A percentile compares a stretch with the other conserved stretches of the same genome.
These are phyloP conservation scores for Calvatia gigantea DNA, from an alignment of 768 basidiomycete genomes.

Conservation along the genomic window DNA sequence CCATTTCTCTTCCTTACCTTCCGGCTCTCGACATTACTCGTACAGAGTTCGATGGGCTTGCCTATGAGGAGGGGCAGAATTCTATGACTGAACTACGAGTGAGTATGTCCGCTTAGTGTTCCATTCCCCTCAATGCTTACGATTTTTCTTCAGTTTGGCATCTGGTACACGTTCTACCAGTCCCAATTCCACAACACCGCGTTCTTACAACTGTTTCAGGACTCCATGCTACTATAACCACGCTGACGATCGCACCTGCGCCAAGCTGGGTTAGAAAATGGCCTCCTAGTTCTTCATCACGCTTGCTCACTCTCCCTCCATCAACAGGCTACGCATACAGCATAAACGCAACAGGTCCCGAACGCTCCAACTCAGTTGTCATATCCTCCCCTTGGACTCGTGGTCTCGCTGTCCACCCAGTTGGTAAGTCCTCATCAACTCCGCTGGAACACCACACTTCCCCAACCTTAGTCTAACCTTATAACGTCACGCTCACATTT, in stretches of 20 bases:
- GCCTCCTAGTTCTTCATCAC: neutral
- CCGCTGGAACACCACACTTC: neutral
- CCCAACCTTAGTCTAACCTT: neutral
- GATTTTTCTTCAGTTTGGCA: conserved; percentile 49
- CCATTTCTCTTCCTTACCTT: conserved; percentile 70
- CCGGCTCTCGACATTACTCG: conserved; percentile 66
- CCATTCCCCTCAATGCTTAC: neutral
- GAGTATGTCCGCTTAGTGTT: conserved; percentile 26
- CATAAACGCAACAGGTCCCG: conserved; percentile 33
- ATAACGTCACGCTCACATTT: neutral
- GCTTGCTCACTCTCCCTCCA: neutral
- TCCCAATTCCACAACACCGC: neutral
- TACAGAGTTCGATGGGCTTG: conserved; percentile 40
- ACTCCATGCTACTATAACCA: conserved; percentile 52
- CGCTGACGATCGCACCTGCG: conserved; percentile 46
- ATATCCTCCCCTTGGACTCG: conserved; percentile 64
- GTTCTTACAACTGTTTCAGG: conserved; percentile 34
- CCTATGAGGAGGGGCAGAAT: conserved; percentile 18
- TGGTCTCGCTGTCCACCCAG: conserved; percentile 71
- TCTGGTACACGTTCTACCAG: conserved; percentile 46
- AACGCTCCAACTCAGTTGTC: conserved; percentile 30
- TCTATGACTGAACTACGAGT: conserved; percentile 51
- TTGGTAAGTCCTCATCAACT: conserved; percentile 44
- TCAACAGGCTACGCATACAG: conserved; percentile 53
- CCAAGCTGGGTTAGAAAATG: conserved; percentile 36